phyloP scores from a whole-genome alignment of 257 asterid species.

The Misopates orontium region DNA sequence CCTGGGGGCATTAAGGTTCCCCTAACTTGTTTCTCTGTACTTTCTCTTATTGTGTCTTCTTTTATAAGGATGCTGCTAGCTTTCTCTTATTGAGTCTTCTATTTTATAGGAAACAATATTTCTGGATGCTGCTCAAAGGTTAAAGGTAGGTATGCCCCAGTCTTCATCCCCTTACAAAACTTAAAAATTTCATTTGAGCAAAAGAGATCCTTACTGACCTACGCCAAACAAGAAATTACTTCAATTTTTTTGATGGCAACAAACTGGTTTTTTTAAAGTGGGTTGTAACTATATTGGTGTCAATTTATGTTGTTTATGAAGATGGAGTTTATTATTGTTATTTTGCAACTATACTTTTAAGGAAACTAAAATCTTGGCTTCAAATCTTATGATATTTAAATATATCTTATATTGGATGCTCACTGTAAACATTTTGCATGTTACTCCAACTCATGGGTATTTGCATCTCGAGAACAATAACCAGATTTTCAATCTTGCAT shows the following conservation, averaged over 20 bases:
- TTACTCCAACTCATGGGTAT: conserved; percentile 4
- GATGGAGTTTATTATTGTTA: not conserved
- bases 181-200: conserved; percentile 14
- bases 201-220: not conserved
- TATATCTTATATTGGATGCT: not conserved
- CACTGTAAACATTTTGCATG: not conserved
- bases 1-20: conserved; percentile 21
- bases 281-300: not conserved
- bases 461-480: not conserved
- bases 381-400: not conserved
- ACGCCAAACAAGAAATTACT: not conserved
- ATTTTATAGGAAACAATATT: conserved; percentile 77
- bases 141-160: conserved; percentile 61
- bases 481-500: not conserved
- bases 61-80: conserved; percentile 70
- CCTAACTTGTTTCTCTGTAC: conserved; percentile 23
- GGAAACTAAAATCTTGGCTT: conserved; percentile 1
- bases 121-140: conserved; percentile 69
- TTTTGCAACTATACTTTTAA: not conserved
- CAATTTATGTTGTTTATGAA: not conserved
- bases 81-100: conserved; percentile 21
- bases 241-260: conserved; percentile 18
- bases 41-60: conserved; percentile 32
- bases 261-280: not conserved
- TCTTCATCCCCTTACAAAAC: conserved; percentile 20